Evolutionary conservation across 2,329 filamentous ascomycete species (phyloP).

Genomic region (Xylariaceae sp.): DNA sequence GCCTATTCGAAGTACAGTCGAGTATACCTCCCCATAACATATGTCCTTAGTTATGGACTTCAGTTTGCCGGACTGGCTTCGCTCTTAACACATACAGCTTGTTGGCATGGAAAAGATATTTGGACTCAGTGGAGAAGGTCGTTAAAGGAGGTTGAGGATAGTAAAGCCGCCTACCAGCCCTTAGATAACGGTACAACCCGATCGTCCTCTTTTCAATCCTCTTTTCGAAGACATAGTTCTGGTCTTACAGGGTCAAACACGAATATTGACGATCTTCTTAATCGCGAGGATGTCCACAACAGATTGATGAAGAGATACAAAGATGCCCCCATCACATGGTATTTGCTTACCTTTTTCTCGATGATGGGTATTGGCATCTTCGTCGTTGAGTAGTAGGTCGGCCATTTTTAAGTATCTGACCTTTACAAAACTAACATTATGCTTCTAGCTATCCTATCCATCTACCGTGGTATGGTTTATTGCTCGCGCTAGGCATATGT

Average conservation of each 20-base stretch:
- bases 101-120: constrained; percentile 83
- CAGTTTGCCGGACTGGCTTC: constrained; percentile 81
- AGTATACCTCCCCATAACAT: constrained; percentile 82
- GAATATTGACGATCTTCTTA: constrained; percentile 54
- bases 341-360: constrained; percentile 67
- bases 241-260: constrained; percentile 32
- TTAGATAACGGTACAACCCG: constrained; percentile 31
- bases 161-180: constrained; percentile 51
- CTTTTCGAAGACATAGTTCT: constrained; percentile 18
- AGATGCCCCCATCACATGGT: constrained; percentile 79
- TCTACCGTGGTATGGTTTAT: constrained; percentile 80
- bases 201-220: constrained; percentile 20
- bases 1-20: constrained; percentile 79
- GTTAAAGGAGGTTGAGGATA: constrained; percentile 56
- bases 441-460: constrained; percentile 69
- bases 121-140: constrained; percentile 71
- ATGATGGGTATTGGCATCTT: constrained; percentile 81
- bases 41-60: constrained; percentile 79
- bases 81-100: constrained; percentile 73
- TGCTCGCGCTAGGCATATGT: constrained; percentile 74
- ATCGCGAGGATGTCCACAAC: constrained; percentile 76
- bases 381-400: constrained; percentile 73
- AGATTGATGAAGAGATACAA: constrained; percentile 79
- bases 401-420: background rate
- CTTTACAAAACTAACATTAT: constrained; percentile 14